Evolutionary conservation across 805 yeast genomes (phyloP).

Genomic region (Schwanniomyces pseudopolymorphus): DNA sequence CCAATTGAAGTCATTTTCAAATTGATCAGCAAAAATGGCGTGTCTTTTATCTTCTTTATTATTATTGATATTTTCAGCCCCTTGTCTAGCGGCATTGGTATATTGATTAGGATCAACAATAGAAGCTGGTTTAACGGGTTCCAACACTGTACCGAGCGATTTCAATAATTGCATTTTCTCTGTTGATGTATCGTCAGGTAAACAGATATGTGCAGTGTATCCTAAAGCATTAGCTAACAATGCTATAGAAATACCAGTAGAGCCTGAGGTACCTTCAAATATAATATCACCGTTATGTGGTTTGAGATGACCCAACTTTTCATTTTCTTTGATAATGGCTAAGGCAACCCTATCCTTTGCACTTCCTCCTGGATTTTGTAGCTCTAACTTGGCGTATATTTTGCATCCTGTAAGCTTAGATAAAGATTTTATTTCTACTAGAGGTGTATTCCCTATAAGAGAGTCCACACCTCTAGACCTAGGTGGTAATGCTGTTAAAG

Average conservation of each 20-base stretch:
- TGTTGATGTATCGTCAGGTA: conserved; percentile 88
- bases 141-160: conserved; percentile 77
- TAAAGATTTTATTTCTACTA: conserved; percentile 70
- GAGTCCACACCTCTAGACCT: conserved; percentile 62
- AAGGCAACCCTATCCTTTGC: conserved; percentile 94
- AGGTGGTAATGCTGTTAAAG: conserved; percentile 23
- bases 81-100: conserved; percentile 78
- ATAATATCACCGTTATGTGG: conserved; percentile 69
- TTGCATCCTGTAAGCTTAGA: conserved; percentile 75
- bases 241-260: conserved; percentile 94
- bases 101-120: conserved; percentile 93
- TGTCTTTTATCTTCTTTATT: conserved; percentile 36
- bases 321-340: conserved; percentile 74
- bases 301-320: conserved; percentile 52
- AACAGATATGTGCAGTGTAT: conserved; percentile 85
- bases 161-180: conserved; percentile 76
- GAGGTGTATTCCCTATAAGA: conserved; percentile 87
- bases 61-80: conserved; percentile 52
- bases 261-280: conserved; percentile 95
- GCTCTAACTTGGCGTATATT: conserved; percentile 83
- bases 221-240: conserved; percentile 88
- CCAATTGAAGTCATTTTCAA: conserved; percentile 94
- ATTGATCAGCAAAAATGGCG: conserved; percentile 93
- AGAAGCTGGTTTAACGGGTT: conserved; percentile 89
- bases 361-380: conserved; percentile 89